Evolutionary conservation across 148 eudicot genomes (phyloP).

Genomic region (Oxyria digyna): DNA sequence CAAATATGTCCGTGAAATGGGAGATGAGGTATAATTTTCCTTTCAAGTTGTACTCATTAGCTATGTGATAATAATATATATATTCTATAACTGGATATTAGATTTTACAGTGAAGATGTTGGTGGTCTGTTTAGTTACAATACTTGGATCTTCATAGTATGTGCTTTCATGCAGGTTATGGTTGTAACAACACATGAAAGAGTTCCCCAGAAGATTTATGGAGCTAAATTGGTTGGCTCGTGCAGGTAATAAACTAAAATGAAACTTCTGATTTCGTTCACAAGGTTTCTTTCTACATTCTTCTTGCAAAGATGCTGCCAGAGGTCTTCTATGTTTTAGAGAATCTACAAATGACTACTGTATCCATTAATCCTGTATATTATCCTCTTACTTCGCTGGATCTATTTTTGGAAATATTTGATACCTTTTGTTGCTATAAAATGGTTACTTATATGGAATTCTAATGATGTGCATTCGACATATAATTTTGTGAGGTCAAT

Average conservation of each 20-base stretch:
- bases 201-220: conserved; percentile 85
- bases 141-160: background rate
- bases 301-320: background rate
- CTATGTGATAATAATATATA: background rate
- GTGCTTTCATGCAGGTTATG: conserved; percentile 45
- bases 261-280: background rate
- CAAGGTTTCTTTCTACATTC: background rate
- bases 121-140: background rate
- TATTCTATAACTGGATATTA: background rate
- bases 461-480: background rate
- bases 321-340: no score
- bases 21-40: conserved; percentile 68
- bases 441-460: background rate
- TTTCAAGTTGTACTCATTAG: background rate
- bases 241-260: conserved; percentile 34
- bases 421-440: no score
- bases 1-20: conserved; percentile 91
- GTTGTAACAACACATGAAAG: conserved; percentile 98
- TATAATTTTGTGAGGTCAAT: no score
- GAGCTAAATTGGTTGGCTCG: conserved; percentile 90
- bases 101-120: background rate
- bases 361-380: background rate
- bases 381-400: background rate
- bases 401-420: no score
- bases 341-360: background rate